A percentile compares a stretch with the other conserved stretches of the same genome.
These are phyloP conservation scores for Dactylonectria estremocensis DNA, from an alignment of 2,329 filamentous ascomycete genomes.

Conservation along the genomic window DNA sequence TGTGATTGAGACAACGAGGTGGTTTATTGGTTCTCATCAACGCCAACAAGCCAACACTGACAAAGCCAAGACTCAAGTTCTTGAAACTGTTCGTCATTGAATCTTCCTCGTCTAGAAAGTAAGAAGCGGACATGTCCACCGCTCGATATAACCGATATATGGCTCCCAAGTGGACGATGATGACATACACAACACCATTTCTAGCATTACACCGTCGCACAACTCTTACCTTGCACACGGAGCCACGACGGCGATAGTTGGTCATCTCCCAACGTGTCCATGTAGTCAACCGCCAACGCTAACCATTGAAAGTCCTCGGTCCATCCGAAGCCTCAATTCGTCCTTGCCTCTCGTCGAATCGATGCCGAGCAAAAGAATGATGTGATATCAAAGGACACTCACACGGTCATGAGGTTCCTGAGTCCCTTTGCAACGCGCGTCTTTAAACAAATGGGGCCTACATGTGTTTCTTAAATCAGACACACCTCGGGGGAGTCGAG, in stretches of 20 bases:
- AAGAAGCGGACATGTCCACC: not conserved
- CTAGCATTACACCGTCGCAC: conserved; percentile 3
- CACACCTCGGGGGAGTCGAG: conserved; percentile 8
- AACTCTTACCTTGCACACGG: not conserved
- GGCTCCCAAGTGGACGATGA: not conserved
- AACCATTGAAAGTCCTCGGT: not conserved
- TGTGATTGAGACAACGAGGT: not conserved
- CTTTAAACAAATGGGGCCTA: conserved; percentile 7
- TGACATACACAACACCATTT: not conserved
- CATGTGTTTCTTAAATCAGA: conserved; percentile 21
- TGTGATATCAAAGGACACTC: conserved; percentile 1
- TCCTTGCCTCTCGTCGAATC: conserved; percentile 4
- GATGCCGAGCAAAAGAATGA: not conserved
- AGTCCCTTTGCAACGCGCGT: no score
- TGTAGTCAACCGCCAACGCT: not conserved
- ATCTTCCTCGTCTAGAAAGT: not conserved
- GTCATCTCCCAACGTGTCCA: not conserved
- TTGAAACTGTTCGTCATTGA: not conserved
- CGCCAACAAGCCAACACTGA: not conserved
- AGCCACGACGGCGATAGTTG: not conserved
- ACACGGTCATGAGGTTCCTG: conserved; percentile 4
- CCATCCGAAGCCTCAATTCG: not conserved
- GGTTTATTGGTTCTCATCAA: not conserved
- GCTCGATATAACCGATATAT: conserved; percentile 1
- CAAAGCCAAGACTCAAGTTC: not conserved